These are phyloP conservation scores for Aspergillus haitiensis DNA, from an alignment of 495 filamentous ascomycete genomes.

Conservation along the genomic window DNA sequence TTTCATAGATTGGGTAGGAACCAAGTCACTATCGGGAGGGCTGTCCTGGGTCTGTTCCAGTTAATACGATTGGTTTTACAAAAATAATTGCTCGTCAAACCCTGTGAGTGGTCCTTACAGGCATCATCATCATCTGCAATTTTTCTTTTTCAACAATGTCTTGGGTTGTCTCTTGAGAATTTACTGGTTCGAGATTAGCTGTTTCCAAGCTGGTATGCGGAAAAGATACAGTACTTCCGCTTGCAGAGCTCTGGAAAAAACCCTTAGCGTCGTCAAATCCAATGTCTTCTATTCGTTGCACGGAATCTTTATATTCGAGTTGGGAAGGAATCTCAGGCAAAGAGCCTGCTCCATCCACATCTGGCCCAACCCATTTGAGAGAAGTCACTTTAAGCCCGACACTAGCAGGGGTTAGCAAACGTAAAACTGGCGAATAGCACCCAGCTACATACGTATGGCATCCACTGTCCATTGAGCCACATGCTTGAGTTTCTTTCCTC, in stretches of 20 bases:
- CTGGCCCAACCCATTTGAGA: slow-evolving; percentile 31
- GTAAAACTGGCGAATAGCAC: neutral
- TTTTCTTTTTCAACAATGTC: slow-evolving; percentile 27
- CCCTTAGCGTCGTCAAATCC: slow-evolving; percentile 22
- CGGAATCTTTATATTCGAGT: slow-evolving; percentile 30
- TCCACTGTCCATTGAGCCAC: slow-evolving; percentile 36
- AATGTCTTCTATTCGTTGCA: slow-evolving; percentile 25
- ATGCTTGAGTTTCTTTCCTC: slow-evolving; percentile 31
- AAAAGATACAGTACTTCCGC: slow-evolving; percentile 5
- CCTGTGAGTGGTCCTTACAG: slow-evolving; percentile 17
- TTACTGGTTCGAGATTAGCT: slow-evolving; percentile 1
- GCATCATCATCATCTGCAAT: slow-evolving; percentile 32
- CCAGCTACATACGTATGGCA: slow-evolving; percentile 34
- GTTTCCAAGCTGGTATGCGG: neutral
- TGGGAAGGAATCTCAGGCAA: slow-evolving; percentile 27
- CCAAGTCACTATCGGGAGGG: slow-evolving; percentile 22
- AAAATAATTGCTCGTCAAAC: neutral
- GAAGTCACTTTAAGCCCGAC: slow-evolving; percentile 39
- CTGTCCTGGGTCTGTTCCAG: slow-evolving; percentile 20
- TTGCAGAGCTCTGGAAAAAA: slow-evolving; percentile 4
- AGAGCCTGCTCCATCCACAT: slow-evolving; percentile 25
- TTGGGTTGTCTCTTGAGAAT: slow-evolving; percentile 23
- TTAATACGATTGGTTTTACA: slow-evolving; percentile 5
- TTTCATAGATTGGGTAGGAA: slow-evolving; percentile 28
- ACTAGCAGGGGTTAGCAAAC: slow-evolving; percentile 18